Conservation (phyloP, 805 yeast species). For the Suhomyces xylopsoci region DNA sequence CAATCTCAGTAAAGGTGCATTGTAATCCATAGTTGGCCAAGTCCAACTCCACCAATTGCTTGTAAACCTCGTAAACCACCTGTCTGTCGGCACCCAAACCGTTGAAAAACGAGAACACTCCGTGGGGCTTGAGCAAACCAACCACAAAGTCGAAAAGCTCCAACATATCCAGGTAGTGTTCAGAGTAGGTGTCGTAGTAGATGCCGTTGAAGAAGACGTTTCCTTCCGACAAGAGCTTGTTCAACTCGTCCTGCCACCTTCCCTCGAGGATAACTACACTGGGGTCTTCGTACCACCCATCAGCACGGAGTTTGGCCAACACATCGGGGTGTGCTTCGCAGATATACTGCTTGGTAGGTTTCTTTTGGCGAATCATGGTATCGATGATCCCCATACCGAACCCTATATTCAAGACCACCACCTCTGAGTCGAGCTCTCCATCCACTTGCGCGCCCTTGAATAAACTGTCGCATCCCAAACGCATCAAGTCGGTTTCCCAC, state of each 20-base stretch:
- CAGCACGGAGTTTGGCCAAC: constrained; percentile 56
- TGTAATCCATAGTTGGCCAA: constrained; percentile 72
- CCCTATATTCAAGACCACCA: constrained; percentile 76
- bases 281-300: constrained; percentile 79
- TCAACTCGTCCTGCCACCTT: constrained; percentile 87
- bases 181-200: constrained; percentile 91
- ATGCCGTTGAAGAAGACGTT: constrained; percentile 85
- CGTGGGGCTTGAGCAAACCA: constrained; percentile 78
- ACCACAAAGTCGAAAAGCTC: constrained; percentile 79
- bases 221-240: constrained; percentile 54
- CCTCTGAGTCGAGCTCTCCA: constrained; percentile 32
- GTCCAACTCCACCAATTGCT: constrained; percentile 76
- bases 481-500: constrained; percentile 88
- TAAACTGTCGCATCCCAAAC: constrained; percentile 72
- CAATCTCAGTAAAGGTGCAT: constrained; percentile 51
- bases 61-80: constrained; percentile 64
- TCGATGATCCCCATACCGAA: constrained; percentile 98
- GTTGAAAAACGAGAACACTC: constrained; percentile 86
- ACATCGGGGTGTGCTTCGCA: constrained; percentile 96
- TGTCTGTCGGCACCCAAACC: constrained; percentile 57
- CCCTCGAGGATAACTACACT: constrained; percentile 78
- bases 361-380: constrained; percentile 50
- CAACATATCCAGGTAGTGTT: constrained; percentile 85
- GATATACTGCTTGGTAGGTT: constrained; percentile 75
- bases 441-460: constrained; percentile 43